phyloP scores from a whole-genome alignment of 768 basidiomycete species.

The Cyclocybe cylindracea region DNA sequence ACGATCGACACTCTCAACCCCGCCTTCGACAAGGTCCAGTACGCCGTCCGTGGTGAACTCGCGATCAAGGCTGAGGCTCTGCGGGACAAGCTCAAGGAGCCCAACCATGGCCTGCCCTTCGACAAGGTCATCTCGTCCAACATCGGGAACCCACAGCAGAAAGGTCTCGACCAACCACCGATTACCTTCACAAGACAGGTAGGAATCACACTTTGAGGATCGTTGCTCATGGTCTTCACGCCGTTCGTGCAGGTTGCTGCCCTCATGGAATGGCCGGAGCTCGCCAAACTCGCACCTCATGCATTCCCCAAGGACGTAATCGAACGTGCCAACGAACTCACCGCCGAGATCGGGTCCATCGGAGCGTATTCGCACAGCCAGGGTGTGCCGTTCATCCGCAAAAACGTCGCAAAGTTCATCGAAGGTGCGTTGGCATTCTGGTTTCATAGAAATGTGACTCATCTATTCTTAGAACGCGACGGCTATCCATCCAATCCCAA shows the following conservation, averaged over 20 bases:
- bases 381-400: conserved; percentile 86
- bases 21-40: conserved; percentile 83
- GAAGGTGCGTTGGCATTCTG: conserved; percentile 51
- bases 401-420: conserved; percentile 89
- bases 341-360: conserved; percentile 83
- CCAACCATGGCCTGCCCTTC: conserved; percentile 72
- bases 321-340: conserved; percentile 78
- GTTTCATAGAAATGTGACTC: conserved; percentile 3
- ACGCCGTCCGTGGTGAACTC: conserved; percentile 96
- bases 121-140: conserved; percentile 89
- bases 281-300: conserved; percentile 73
- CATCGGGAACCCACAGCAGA: conserved; percentile 98
- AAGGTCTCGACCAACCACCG: conserved; percentile 89
- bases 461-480: conserved; percentile 68
- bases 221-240: neutral
- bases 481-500: conserved; percentile 81
- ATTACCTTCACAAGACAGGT: conserved; percentile 94
- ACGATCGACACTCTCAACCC: conserved; percentile 80
- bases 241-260: conserved; percentile 68
- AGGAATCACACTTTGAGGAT: conserved; percentile 18
- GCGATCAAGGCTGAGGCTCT: conserved; percentile 91
- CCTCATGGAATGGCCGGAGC: conserved; percentile 87
- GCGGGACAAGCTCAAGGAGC: conserved; percentile 65
- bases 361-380: conserved; percentile 97
- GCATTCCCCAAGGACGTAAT: conserved; percentile 88